Conservation (phyloP, 805 yeast genomes). For the Kodamaea laetipori region DNA sequence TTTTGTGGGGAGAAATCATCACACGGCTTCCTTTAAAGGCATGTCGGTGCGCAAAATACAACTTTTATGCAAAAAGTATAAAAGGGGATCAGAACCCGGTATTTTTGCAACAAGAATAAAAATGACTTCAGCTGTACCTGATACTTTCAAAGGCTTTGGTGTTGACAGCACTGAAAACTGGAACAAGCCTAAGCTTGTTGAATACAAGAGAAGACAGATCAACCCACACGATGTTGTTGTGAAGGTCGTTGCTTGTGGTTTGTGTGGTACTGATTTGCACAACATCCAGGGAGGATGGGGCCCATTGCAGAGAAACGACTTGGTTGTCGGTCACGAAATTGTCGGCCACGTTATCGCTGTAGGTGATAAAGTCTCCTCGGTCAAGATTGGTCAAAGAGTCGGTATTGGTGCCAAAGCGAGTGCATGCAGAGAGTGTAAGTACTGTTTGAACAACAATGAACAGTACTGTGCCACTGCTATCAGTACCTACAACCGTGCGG, state of each 20-base stretch:
- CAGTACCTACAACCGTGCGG: conserved; percentile 53
- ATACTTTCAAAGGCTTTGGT: conserved; percentile 37
- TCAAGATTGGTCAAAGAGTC: conserved; percentile 69
- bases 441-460: conserved; percentile 45
- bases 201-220: conserved; percentile 29
- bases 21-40: neutral
- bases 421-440: conserved; percentile 62
- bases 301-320: conserved; percentile 34
- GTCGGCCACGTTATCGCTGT: conserved; percentile 59
- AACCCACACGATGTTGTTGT: conserved; percentile 51
- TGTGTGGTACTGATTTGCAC: conserved; percentile 64
- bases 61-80: neutral
- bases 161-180: conserved; percentile 33
- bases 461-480: conserved; percentile 53
- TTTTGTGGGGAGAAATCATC: neutral
- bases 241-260: conserved; percentile 61
- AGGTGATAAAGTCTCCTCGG: conserved; percentile 54
- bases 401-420: conserved; percentile 75
- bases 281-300: conserved; percentile 56
- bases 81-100: neutral
- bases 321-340: conserved; percentile 64
- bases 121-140: conserved; percentile 21
- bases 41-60: neutral
- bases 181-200: conserved; percentile 35
- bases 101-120: neutral